Evolutionary conservation across 192 early-diverging fungal species (phyloP), one percentile per base, ranked within the genome.

Genomic region (Dissophora globulifera): DNA sequence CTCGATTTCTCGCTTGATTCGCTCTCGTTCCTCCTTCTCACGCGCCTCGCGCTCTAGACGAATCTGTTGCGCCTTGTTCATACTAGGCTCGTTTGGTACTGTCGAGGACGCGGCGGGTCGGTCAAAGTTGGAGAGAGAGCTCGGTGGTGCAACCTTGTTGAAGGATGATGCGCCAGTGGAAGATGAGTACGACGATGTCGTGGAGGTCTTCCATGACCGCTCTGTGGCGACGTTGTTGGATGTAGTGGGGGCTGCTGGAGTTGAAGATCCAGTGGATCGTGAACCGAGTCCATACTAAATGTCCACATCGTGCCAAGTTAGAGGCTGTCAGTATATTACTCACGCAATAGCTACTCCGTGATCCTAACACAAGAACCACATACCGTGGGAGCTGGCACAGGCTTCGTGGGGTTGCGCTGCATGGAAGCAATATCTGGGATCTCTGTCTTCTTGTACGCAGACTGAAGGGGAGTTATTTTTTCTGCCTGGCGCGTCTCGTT

Each of bases 391-490:
- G 74, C 64, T 22, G 69, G 42, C 49, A 81, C 81, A 20, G 69
- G 67, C 52, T 79, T 83, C 62, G 82, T 83, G 23, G 82, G 60
- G 45, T 69, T 67, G 17, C 78, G 78, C 58, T 85, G 86, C 62
- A 85, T 59, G 23, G 81, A 67, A 10, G 84, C 67, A 67, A 88
- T 84, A 71, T 87, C 83, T 1, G 87, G 87, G 19, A 88, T 81
- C 70, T 87, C 70, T 0, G 82, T 86, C 58, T 80, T 87, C 56
- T 85, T 69, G 60, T 88, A 88, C 7, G 87, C 88, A 22, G 88
- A 89, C 80, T 57, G 87, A 65, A 38, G 75, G 41, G 56, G 78
- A 42, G 25, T 80, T 50, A 60, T 83, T 50, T 19, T 62, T 38
- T 78, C 78, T 48, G 43, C 22, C 23, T 47, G 58, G 16, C 50